Evolutionary conservation across 306 rosid species (phyloP), one percentile per base, ranked within the genome.

Genomic region (Trichosanthes truncata): DNA sequence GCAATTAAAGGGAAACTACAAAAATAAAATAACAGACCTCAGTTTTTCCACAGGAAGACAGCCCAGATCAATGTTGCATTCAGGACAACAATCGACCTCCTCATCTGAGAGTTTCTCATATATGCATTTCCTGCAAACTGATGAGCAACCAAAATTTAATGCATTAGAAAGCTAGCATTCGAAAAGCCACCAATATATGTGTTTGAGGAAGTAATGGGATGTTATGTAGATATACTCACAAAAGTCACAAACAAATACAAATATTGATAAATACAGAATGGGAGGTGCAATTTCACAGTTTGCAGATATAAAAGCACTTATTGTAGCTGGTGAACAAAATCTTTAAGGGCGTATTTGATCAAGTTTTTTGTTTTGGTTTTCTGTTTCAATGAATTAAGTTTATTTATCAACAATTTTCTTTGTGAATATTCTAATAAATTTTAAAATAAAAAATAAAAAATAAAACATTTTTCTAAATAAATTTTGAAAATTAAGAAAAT

Each of bases 81-180:
- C 97, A 1, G 99, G 99, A 84, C 97, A 95, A 75, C 79, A 86
- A 77, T 93, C 98, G 49, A 74, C 63, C 85, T 95, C 97, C 79
- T 95, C 97, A 74, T 95, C 97, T 11, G 97, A 89, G 77, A 95
- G 87, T 83, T 89, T 91, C 74, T 91, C 89, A 46, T 85, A 90
- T 80, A 95, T 95, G 85, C 99, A 95, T 62, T 85, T 91, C 89
- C 97, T 91, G 91, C 99, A 95, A 89, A 95, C 99, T 95, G 97
- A 59, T 82, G 80, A 31, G 29, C 80, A 61, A 53, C 83, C 81
- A 78, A 72, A 46, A 78, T 15, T 83, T 7, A 51, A 60, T 61
- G 71, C 41, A 45, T 80, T 82, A 83, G 80, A 88, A 35, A 74
- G 49, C 66, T 66, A 33, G 76, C 31, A 48, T 80, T 79, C 5